A percentile compares a stretch with the other conserved stretches of the same genome.
phyloP scores from a whole-genome alignment of 108 stramenopile genomes.

The Cyclotella atomus region DNA sequence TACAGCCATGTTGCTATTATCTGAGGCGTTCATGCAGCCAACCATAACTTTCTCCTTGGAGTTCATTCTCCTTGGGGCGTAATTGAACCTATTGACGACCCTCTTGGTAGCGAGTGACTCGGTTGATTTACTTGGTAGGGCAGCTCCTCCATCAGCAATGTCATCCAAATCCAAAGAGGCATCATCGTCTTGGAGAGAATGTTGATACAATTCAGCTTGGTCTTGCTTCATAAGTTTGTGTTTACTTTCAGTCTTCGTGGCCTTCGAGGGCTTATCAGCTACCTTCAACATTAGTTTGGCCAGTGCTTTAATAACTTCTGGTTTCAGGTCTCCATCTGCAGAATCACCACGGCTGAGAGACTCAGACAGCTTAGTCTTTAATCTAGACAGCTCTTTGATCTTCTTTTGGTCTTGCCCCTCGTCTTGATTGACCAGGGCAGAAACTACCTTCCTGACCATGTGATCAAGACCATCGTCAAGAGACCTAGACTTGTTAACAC shows the following conservation, averaged over 20 bases:
- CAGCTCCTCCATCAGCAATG: too few species aligned
- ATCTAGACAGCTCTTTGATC: neutral
- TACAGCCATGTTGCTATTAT: neutral
- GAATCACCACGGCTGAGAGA: neutral
- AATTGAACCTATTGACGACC: neutral
- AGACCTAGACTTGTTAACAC: slow-evolving; percentile 12
- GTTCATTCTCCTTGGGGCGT: neutral
- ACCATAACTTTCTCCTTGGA: neutral
- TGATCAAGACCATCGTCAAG: slow-evolving; percentile 17
- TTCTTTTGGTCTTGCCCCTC: neutral
- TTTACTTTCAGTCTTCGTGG: neutral
- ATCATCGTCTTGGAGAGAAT: slow-evolving; percentile 4
- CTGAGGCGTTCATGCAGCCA: neutral
- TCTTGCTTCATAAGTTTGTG: neutral
- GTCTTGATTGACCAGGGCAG: neutral
- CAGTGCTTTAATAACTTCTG: neutral
- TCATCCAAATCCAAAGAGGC: neutral
- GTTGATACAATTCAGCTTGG: neutral
- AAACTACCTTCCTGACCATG: slow-evolving; percentile 2
- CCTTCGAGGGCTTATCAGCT: neutral
- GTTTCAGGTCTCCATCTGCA: neutral
- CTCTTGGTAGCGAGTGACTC: neutral
- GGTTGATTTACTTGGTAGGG: too few species aligned
- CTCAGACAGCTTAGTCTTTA: neutral
- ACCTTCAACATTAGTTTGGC: neutral